Conservation (phyloP, 192 early-diverging fungal species). For the Coemansia pectinata region DNA sequence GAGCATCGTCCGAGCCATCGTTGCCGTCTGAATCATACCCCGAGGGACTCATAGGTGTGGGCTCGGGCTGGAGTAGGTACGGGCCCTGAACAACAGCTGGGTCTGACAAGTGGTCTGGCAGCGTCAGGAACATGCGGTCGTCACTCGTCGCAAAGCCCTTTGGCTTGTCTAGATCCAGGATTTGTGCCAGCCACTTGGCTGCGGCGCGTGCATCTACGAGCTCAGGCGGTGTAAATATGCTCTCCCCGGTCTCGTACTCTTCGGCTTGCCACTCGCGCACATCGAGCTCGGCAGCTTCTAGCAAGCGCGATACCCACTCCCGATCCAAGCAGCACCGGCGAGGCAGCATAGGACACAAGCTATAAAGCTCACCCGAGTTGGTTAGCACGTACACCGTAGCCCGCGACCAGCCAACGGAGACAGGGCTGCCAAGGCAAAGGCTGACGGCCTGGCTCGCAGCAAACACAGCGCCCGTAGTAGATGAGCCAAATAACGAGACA, state of each 20-base stretch:
- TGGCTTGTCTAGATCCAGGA: conserved; percentile 19
- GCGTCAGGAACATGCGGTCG: conserved; percentile 26
- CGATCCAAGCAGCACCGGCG: conserved; percentile 36
- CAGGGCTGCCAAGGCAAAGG: conserved; percentile 50
- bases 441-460: conserved; percentile 46
- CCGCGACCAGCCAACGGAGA: conserved; percentile 64
- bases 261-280: conserved; percentile 55
- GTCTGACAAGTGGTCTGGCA: conserved; percentile 18
- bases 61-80: conserved; percentile 55
- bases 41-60: conserved; percentile 13
- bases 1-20: conserved; percentile 5
- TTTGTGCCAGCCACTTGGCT: conserved; percentile 26
- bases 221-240: conserved; percentile 43
- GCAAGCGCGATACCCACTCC: conserved; percentile 37
- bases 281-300: conserved; percentile 40
- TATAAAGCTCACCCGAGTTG: conserved; percentile 70
- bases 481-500: conserved; percentile 27
- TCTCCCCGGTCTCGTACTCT: conserved; percentile 36
- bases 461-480: conserved; percentile 17
- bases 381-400: conserved; percentile 71
- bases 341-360: conserved; percentile 79
- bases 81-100: conserved; percentile 43
- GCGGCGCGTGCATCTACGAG: conserved; percentile 38
- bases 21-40: conserved; percentile 27
- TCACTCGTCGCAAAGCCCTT: conserved; percentile 6